phyloP scores from a whole-genome alignment of 2,329 filamentous ascomycete genomes.

The Aulographum hederae region DNA sequence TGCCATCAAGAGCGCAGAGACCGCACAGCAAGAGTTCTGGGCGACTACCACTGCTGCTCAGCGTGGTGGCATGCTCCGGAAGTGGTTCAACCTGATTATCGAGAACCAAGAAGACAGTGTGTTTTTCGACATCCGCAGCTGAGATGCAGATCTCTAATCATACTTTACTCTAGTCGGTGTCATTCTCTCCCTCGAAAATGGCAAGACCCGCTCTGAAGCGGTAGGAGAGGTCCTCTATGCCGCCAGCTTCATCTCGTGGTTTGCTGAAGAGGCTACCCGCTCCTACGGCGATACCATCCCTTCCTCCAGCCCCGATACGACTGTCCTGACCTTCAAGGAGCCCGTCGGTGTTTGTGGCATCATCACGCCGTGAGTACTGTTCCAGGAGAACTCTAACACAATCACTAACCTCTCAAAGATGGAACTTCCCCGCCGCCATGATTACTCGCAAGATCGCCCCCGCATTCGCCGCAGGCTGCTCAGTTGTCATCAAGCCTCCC shows the following conservation, averaged over 20 bases:
- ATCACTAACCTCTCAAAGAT: not conserved
- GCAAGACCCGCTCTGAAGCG: conserved; percentile 13
- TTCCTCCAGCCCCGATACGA: conserved; percentile 3
- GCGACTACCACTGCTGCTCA: conserved; percentile 7
- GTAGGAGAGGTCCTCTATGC: conserved; percentile 14
- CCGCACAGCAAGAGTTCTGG: conserved; percentile 6
- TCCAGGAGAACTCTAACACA: not conserved
- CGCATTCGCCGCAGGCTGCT: conserved; percentile 1
- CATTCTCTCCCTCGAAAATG: conserved; percentile 15
- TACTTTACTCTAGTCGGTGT: conserved; percentile 9
- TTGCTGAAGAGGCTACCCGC: conserved; percentile 10
- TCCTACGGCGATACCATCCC: conserved; percentile 6
- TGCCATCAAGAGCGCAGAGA: conserved; percentile 8
- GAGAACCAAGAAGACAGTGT: conserved; percentile 12
- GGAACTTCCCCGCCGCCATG: conserved; percentile 44
- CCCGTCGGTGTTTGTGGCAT: conserved; percentile 2
- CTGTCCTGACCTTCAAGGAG: conserved; percentile 5
- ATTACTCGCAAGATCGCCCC: conserved; percentile 49
- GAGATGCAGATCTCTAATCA: not conserved
- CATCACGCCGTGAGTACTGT: conserved; percentile 4
- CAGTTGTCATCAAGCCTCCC: conserved; percentile 1
- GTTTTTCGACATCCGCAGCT: not conserved
- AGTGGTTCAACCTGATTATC: conserved; percentile 12
- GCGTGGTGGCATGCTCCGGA: conserved; percentile 10
- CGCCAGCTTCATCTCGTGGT: conserved; percentile 14